These are phyloP conservation scores for Trametes versicolor DNA, from an alignment of 1,284 basidiomycete genomes.

Conservation along the genomic window DNA sequence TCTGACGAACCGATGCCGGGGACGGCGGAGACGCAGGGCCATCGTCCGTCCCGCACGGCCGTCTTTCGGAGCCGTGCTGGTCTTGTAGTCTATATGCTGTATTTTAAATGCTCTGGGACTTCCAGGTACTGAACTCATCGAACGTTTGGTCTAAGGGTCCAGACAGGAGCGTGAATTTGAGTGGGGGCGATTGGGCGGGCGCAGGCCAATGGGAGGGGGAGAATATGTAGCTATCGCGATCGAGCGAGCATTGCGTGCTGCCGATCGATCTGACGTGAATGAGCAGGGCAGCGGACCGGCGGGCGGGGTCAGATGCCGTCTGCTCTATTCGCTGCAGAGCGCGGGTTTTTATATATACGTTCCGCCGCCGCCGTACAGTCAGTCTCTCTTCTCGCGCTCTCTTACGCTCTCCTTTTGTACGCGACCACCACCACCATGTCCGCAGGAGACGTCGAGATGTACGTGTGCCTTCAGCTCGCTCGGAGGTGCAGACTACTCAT, in stretches of 20 bases:
- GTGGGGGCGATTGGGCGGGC: neutral
- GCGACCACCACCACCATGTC: conserved; percentile 33
- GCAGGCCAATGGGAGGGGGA: conserved; percentile 19
- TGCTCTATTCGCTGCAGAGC: conserved; percentile 11
- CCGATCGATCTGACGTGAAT: conserved; percentile 40
- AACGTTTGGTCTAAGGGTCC: neutral
- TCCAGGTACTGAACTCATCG: neutral
- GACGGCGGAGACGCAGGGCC: neutral
- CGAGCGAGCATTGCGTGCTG: conserved; percentile 29
- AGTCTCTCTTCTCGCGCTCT: conserved; percentile 10
- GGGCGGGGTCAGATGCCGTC: conserved; percentile 28
- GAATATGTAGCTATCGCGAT: conserved; percentile 30
- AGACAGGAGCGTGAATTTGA: neutral
- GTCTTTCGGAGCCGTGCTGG: conserved; percentile 8
- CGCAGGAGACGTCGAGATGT: conserved; percentile 35
- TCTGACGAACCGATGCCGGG: conserved; percentile 54
- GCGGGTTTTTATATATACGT: conserved; percentile 15
- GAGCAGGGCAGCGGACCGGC: conserved; percentile 15
- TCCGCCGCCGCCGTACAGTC: conserved; percentile 8
- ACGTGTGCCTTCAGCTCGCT: neutral
- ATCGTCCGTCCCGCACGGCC: neutral
- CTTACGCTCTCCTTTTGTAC: conserved; percentile 20
- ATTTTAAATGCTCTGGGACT: conserved; percentile 3
- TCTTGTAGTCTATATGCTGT: conserved; percentile 19
- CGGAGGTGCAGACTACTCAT: conserved; percentile 8